phyloP scores from a whole-genome alignment of 257 asterid genomes.

The Galeopsis tetrahit region DNA sequence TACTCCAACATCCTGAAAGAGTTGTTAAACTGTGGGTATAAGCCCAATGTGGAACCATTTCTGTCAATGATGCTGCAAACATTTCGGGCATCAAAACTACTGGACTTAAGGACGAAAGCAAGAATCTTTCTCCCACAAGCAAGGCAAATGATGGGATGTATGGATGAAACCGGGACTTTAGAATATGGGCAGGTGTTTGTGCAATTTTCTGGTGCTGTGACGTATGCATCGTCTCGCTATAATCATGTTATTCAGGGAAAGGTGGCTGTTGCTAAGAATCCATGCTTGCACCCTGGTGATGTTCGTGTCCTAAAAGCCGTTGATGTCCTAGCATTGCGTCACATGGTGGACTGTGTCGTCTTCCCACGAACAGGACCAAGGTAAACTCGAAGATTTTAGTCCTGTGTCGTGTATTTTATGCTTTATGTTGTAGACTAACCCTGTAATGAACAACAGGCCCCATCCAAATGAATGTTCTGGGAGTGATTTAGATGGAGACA shows the following conservation, averaged over 20 bases:
- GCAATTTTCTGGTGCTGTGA: constrained; percentile 53
- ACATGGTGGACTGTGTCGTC: constrained; percentile 94
- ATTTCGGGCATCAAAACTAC: constrained; percentile 71
- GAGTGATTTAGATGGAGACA: constrained; percentile 95
- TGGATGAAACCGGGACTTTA: constrained; percentile 78
- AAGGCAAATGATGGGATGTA: constrained; percentile 90
- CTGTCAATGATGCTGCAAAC: constrained; percentile 87
- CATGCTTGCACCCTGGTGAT: constrained; percentile 97
- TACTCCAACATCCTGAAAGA: constrained; percentile 74
- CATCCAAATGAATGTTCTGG: constrained; percentile 99
- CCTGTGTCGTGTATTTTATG: neutral
- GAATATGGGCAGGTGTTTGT: constrained; percentile 90
- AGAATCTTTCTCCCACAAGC: constrained; percentile 71
- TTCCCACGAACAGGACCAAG: constrained; percentile 79
- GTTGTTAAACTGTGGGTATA: constrained; percentile 81
- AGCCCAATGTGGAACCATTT: constrained; percentile 84
- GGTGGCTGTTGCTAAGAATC: constrained; percentile 88
- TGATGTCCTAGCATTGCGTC: constrained; percentile 59
- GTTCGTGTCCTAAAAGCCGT: constrained; percentile 76
- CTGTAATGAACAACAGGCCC: constrained; percentile 54
- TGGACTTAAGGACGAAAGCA: constrained; percentile 66
- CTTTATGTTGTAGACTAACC: neutral
- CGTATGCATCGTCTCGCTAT: constrained; percentile 18
- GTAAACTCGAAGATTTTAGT: constrained; percentile 40
- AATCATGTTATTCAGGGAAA: constrained; percentile 44